phyloP scores from a whole-genome alignment of 805 yeast genomes.

The Suhomyces sp. region DNA sequence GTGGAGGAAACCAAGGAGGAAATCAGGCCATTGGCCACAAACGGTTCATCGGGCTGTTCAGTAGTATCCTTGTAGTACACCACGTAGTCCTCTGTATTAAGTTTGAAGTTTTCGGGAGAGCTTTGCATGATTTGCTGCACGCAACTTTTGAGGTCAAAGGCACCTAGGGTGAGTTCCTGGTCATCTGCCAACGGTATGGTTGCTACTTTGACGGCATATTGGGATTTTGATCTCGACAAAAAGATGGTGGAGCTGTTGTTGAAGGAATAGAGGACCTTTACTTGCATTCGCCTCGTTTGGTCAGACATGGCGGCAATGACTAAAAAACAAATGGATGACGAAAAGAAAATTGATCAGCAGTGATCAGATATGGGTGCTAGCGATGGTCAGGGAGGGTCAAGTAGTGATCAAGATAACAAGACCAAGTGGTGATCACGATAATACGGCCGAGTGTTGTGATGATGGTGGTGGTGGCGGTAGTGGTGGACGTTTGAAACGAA shows the following conservation, averaged over 20 bases:
- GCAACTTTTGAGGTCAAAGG: constrained; percentile 39
- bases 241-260: constrained; percentile 42
- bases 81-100: constrained; percentile 39
- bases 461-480: neutral
- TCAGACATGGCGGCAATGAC: constrained; percentile 14
- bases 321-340: neutral
- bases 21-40: constrained; percentile 41
- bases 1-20: constrained; percentile 27
- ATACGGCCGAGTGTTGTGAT: neutral
- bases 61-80: constrained; percentile 46
- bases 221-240: constrained; percentile 35
- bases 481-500: neutral
- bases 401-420: neutral
- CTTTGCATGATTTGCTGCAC: constrained; percentile 35
- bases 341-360: neutral
- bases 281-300: constrained; percentile 39
- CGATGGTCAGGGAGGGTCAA: neutral
- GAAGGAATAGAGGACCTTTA: constrained; percentile 44
- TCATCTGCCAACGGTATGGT: constrained; percentile 28
- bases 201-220: constrained; percentile 36
- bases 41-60: constrained; percentile 48
- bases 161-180: constrained; percentile 36
- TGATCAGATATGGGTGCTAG: neutral
- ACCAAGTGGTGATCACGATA: neutral
- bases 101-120: constrained; percentile 43